A percentile compares a stretch with the other conserved stretches of the same genome.
Conservation (phyloP, 2,329 filamentous ascomycete species). For the Epichloe sylvatica region DNA sequence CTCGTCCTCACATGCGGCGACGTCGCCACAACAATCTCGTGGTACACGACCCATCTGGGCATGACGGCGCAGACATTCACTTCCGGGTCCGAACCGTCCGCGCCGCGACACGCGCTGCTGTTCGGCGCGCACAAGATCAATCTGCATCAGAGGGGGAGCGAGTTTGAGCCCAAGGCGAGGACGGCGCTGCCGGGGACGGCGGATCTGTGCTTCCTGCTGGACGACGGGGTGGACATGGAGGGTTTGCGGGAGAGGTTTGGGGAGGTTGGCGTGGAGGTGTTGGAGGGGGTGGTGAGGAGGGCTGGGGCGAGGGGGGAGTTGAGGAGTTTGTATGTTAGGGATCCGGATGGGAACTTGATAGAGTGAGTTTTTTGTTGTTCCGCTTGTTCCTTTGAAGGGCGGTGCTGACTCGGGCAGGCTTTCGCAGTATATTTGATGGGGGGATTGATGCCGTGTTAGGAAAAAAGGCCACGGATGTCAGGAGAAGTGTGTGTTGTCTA, state of each 20-base stretch:
- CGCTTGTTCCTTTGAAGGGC: too few species aligned
- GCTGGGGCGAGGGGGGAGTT: conserved; percentile 42
- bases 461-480: too few species aligned
- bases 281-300: conserved; percentile 42
- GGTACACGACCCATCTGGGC: conserved; percentile 42
- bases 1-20: conserved; percentile 44
- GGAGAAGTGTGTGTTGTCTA: too few species aligned
- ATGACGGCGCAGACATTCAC: conserved; percentile 41
- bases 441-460: not conserved
- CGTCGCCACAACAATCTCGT: conserved; percentile 34
- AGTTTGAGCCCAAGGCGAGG: conserved; percentile 46
- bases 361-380: conserved; percentile 31
- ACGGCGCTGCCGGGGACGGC: conserved; percentile 40
- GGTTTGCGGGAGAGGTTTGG: conserved; percentile 28
- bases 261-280: conserved; percentile 30
- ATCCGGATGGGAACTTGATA: conserved; percentile 48
- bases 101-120: conserved; percentile 33
- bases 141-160: conserved; percentile 38
- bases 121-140: conserved; percentile 50
- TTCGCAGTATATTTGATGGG: not conserved
- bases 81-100: conserved; percentile 22
- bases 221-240: conserved; percentile 30
- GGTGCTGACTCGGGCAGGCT: not conserved
- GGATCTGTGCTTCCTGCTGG: conserved; percentile 45
- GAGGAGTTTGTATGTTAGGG: conserved; percentile 44